phyloP scores from a whole-genome alignment of 257 asterid genomes.

The Striga asiatica region DNA sequence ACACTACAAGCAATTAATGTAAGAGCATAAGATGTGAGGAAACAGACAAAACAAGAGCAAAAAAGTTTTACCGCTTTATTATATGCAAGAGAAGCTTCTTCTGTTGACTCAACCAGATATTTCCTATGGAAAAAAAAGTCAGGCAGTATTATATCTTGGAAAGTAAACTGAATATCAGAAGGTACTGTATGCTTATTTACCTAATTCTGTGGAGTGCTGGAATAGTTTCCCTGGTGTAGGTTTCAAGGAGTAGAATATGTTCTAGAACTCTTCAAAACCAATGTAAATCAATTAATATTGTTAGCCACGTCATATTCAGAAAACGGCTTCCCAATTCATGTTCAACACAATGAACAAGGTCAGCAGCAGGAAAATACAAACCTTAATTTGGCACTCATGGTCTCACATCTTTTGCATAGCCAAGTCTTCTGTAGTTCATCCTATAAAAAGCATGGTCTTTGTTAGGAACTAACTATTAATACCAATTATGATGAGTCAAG shows the following conservation, averaged over 20 bases:
- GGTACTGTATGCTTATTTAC: conserved; percentile 24
- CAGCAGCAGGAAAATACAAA: conserved; percentile 24
- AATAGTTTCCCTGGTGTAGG: conserved; percentile 79
- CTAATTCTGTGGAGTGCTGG: conserved; percentile 94
- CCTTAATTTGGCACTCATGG: conserved; percentile 98
- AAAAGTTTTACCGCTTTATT: conserved; percentile 78
- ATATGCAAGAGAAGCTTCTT: conserved; percentile 93
- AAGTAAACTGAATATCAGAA: conserved; percentile 4
- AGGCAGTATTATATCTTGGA: conserved; percentile 10
- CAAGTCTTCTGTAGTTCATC: conserved; percentile 93
- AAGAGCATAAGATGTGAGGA: conserved; percentile 4
- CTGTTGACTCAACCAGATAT: conserved; percentile 82
- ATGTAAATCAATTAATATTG: conserved; percentile 18
- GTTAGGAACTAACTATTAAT: conserved; percentile 3
- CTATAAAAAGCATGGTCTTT: conserved; percentile 24
- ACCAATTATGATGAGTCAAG: neutral
- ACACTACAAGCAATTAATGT: neutral
- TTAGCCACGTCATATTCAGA: conserved; percentile 15
- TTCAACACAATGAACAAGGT: conserved; percentile 15
- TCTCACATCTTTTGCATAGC: conserved; percentile 96
- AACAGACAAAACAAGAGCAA: conserved; percentile 9
- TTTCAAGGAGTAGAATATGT: conserved; percentile 86
- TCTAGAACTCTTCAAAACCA: conserved; percentile 64
- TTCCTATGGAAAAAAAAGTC: conserved; percentile 38
- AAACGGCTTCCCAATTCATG: conserved; percentile 10